Base-by-base conservation (phyloP, 139 green algal species). In the Nannochloris sp. region DNA sequence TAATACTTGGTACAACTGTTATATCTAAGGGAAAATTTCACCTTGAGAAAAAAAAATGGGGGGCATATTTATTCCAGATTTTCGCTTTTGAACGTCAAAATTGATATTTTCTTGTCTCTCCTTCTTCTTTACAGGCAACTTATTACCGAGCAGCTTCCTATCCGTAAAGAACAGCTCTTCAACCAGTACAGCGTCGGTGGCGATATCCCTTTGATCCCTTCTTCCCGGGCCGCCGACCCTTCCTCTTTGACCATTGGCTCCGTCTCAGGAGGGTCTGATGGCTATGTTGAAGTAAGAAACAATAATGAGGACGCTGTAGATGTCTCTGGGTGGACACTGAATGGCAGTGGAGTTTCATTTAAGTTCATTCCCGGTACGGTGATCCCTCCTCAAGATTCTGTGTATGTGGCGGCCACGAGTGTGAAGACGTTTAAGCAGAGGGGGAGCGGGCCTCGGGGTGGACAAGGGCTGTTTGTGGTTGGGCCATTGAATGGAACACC, bases 291-390 rank as follows among this genome's bases (percentile, higher is more conserved):
- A 75, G 34, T 93, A 1, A 12, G 25, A 34, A 89, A 89, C 55
- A 44, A 59, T 14, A 79, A 81, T 45, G 24, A 15, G 14, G 69
- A 73, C 48, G 85, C 87, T 29, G 70, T 90, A 0, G 87, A 95
- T 53, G n/a, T 92, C 4, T 80, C 60, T n/a, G 64, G 66, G 6
- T 92, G 83, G 82, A 63, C 37, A 27, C 36, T 95, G 25, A 10
- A 10, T 7, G 78, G 74, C 2, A 62, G 58, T 1, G 53, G 33
- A 27, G 14, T 62, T n/a, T 38, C n/a, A 37, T 83, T 32, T 44
- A 38, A 67, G 12, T 60, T 57, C 15, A 12, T 33, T 45, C 15
- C 76, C 77, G 81, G 81, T 48, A 74, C 81, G 32, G 81, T 87
- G 24, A 60, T 88, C 10, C 70, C 68, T 1, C 39, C 70, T 8